Conservation (phyloP, 2,329 filamentous ascomycete genomes). For the Alternaria solani region DNA sequence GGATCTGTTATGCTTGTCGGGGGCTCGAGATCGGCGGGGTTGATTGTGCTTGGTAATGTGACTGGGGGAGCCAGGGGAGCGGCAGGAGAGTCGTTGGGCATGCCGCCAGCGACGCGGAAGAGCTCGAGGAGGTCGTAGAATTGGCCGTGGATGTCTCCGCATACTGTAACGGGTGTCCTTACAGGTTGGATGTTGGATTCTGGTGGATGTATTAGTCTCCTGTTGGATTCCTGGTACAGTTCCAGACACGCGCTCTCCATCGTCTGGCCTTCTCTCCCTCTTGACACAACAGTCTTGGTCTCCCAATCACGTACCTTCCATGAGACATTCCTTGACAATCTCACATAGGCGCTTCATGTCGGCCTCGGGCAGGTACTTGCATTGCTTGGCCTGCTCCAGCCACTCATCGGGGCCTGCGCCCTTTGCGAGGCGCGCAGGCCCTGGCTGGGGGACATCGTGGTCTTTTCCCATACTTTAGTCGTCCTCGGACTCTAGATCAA, state of each 20-base stretch:
- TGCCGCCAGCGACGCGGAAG: conserved; percentile 94
- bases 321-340: conserved; percentile 97
- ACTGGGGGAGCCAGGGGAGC: conserved; percentile 72
- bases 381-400: conserved; percentile 95
- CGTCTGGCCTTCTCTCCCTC: not conserved
- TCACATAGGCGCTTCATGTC: conserved; percentile 99
- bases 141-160: conserved; percentile 97
- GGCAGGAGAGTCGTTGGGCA: conserved; percentile 78
- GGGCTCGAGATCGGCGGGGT: conserved; percentile 89
- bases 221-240: not conserved
- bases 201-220: conserved; percentile 47
- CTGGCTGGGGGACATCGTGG: conserved; percentile 81
- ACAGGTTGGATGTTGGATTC: conserved; percentile 99
- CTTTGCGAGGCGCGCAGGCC: conserved; percentile 82
- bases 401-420: conserved; percentile 93
- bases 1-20: conserved; percentile 88
- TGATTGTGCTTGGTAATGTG: conserved; percentile 73
- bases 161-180: conserved; percentile 92
- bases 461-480: conserved; percentile 56
- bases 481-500: not conserved
- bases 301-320: conserved; percentile 77
- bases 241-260: not conserved
- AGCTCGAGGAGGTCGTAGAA: conserved; percentile 98
- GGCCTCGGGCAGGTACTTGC: conserved; percentile 92
- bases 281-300: rapidly evolving